Evolutionary conservation across 2,329 filamentous ascomycete genomes (phyloP), one percentile per base, ranked within the genome.

Genomic region (Colletotrichum godetiae): DNA sequence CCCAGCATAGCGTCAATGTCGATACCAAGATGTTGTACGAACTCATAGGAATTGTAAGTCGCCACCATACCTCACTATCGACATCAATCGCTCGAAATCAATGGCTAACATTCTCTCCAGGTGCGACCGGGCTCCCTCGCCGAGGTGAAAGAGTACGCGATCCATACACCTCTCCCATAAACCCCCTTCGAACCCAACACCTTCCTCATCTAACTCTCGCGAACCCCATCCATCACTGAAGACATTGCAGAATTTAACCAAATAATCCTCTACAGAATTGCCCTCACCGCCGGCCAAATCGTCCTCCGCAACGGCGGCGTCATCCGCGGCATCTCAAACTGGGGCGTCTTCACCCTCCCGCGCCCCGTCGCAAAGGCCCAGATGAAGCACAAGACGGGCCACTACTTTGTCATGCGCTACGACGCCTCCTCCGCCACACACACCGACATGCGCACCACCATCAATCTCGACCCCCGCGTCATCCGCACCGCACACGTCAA

Each of bases 391-490:
- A 90, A 90, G 76, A 90, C 92, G 77, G 97, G 97, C 68, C 95
- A 98, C 87, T 97, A 99, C 89, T 99, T 99, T 84, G 93, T 97
- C 80, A 94, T 99, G 93, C 94, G 97, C 78, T 99, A 98, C 88
- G 97, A 99, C 83, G 86, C 93, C 69, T 93, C 92, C 73, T 86
- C 92, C 8, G 83, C 87, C 63, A 92, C 94, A 8, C 96, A 98
- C 84, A 86, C 93, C 76, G 88, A 91, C 56, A 89, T 99, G 53
- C 89, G 92, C 74, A 89, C 88, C 74, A 96, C 94, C 22, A 88
- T 99, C 76, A 89, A 91, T 63, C 88, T 97, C 77, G 97, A 99
- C 85, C 96, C 97, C 53, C 89, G 97, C 70, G 94, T 98, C 91
- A 93, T 99, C 75, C 91, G 95, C 72, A 93, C 95, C 78, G 92